A percentile compares a stretch with the other conserved stretches of the same genome.
These are phyloP conservation scores for Juglanconis sp. DNA, from an alignment of 2,329 filamentous ascomycete species.

Conservation along the genomic window DNA sequence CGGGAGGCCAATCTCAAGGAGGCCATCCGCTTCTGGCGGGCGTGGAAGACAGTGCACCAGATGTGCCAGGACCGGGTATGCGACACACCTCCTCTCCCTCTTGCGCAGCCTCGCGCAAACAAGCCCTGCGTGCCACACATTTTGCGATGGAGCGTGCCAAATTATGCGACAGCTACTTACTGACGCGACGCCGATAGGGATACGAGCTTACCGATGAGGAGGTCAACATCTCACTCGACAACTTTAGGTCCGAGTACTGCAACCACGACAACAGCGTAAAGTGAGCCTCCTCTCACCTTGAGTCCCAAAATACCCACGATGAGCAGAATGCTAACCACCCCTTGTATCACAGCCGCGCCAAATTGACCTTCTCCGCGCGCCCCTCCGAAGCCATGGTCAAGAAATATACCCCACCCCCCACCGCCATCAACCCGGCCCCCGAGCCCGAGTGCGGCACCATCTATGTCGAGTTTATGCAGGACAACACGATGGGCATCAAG, in stretches of 20 bases:
- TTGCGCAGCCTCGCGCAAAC: slow-evolving; percentile 9
- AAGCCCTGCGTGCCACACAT: not conserved
- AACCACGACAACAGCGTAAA: slow-evolving; percentile 71
- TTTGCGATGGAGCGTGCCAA: not conserved
- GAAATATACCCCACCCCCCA: slow-evolving; percentile 75
- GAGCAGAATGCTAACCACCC: slow-evolving; percentile 2
- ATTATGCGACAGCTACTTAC: slow-evolving; percentile 1
- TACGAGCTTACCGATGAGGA: slow-evolving; percentile 91
- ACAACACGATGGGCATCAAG: slow-evolving; percentile 80
- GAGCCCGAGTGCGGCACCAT: slow-evolving; percentile 77
- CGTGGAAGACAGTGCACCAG: slow-evolving; percentile 89
- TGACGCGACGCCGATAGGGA: slow-evolving; percentile 56
- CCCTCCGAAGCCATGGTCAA: slow-evolving; percentile 80
- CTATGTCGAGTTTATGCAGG: slow-evolving; percentile 85
- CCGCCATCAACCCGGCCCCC: slow-evolving; percentile 66
- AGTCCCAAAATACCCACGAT: too few species aligned
- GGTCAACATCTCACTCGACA: slow-evolving; percentile 78
- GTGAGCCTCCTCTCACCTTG: slow-evolving; percentile 46
- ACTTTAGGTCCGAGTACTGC: slow-evolving; percentile 71
- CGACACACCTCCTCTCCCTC: slow-evolving; percentile 17
- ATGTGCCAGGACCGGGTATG: slow-evolving; percentile 89
- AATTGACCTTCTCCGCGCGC: slow-evolving; percentile 83
- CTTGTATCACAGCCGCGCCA: slow-evolving; percentile 60
- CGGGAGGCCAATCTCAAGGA: slow-evolving; percentile 46
- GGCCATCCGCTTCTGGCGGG: slow-evolving; percentile 78